Evolutionary conservation across 2,329 filamentous ascomycete species (phyloP).

Genomic region (Lecanoromycetidae sp.): DNA sequence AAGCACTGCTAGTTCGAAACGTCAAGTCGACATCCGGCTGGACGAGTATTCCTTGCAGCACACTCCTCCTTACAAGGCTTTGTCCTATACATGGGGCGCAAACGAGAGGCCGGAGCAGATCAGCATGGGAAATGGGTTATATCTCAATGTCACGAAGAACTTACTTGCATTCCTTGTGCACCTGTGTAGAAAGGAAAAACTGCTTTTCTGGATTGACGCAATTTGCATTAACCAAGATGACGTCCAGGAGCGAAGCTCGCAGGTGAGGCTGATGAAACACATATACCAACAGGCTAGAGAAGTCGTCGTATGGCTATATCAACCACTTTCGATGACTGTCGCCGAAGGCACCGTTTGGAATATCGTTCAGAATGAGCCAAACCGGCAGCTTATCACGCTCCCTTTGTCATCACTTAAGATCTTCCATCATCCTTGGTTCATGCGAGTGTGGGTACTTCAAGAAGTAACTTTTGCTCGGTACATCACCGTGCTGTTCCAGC

Average conservation of each 20-base stretch:
- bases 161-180: background rate
- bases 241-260: background rate
- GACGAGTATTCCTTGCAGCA: background rate
- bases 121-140: background rate
- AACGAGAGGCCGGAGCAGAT: background rate
- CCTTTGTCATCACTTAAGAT: background rate
- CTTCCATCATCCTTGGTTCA: background rate
- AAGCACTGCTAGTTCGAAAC: background rate
- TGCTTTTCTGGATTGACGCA: background rate
- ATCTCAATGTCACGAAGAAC: background rate
- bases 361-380: background rate
- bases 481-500: background rate
- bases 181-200: background rate
- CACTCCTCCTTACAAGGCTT: background rate
- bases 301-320: background rate
- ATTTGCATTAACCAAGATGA: too few relatives aligned
- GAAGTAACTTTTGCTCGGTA: background rate
- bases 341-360: background rate
- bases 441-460: background rate
- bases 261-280: background rate
- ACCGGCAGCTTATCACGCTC: background rate
- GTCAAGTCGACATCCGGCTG: background rate
- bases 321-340: background rate
- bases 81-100: conserved; percentile 3
- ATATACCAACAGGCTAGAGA: conserved; percentile 1